Conservation (phyloP, 2,329 filamentous ascomycete genomes). For the Penicillium psychrosexuale region DNA sequence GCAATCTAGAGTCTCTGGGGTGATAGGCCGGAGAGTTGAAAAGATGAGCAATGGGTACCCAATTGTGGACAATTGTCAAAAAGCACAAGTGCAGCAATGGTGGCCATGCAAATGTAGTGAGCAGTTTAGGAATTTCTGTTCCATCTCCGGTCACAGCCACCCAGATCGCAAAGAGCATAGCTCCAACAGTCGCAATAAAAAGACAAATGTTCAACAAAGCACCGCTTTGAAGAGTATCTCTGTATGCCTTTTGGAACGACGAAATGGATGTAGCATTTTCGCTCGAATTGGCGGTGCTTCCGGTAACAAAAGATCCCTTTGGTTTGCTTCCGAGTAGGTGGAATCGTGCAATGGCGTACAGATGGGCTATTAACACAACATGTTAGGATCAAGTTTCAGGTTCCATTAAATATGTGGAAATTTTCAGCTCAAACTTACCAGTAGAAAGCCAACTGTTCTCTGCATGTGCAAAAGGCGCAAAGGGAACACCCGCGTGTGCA, state of each 20-base stretch:
- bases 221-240: slow-evolving; percentile 19
- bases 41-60: slow-evolving; percentile 22
- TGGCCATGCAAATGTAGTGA: slow-evolving; percentile 23
- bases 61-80: slow-evolving; percentile 16
- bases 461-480: slow-evolving; percentile 24
- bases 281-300: slow-evolving; percentile 27
- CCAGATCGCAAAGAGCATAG: slow-evolving; percentile 2
- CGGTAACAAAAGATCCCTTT: slow-evolving; percentile 31
- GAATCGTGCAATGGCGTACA: slow-evolving; percentile 23
- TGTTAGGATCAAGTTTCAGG: background rate
- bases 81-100: slow-evolving; percentile 23
- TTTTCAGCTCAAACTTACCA: slow-evolving; percentile 15
- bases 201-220: slow-evolving; percentile 17
- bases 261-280: slow-evolving; percentile 14
- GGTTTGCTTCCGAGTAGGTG: slow-evolving; percentile 25
- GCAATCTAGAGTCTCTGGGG: background rate
- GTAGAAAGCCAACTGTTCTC: slow-evolving; percentile 30
- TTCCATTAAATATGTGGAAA: background rate
- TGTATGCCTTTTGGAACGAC: slow-evolving; percentile 4
- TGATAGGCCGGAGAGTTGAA: slow-evolving; percentile 15
- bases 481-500: slow-evolving; percentile 21
- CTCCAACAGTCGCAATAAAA: slow-evolving; percentile 9
- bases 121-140: background rate
- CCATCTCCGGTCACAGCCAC: background rate
- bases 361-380: slow-evolving; percentile 16